These are phyloP conservation scores for Colletotrichum sp. DNA, from an alignment of 2,329 filamentous ascomycete species.

Conservation along the genomic window DNA sequence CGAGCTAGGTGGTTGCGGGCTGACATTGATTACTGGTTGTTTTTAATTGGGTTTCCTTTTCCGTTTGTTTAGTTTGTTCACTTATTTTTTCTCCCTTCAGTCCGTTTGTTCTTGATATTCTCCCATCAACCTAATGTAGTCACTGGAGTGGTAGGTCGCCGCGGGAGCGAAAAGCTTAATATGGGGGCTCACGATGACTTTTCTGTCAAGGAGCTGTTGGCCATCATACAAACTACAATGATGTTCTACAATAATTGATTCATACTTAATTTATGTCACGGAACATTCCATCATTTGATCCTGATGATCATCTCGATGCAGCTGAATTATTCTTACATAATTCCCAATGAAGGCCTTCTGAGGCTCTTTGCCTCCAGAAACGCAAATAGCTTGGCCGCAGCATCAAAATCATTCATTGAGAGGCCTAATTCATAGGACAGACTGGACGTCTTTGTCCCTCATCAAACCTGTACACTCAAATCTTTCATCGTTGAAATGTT, in stretches of 20 bases:
- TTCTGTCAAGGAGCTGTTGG: no score
- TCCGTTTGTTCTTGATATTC: not conserved
- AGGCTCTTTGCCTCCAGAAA: not conserved
- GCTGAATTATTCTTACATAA: not conserved
- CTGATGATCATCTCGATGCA: no score
- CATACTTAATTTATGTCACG: no score
- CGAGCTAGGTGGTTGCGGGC: fast-evolving
- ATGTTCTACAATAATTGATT: no score
- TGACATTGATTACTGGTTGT: not conserved
- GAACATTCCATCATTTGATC: not conserved
- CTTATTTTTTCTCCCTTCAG: not conserved
- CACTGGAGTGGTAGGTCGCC: fast-evolving
- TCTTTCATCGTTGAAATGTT: not conserved
- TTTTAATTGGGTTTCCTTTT: fast-evolving
- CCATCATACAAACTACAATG: no score
- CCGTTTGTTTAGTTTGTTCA: not conserved
- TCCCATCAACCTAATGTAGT: not conserved
- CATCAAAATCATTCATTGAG: no score
- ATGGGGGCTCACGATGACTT: no score
- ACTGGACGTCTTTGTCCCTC: no score
- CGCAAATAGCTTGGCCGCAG: not conserved
- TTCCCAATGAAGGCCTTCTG: not conserved
- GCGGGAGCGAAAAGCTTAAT: not conserved
- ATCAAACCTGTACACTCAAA: no score
- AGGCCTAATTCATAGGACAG: no score